phyloP scores from a whole-genome alignment of 2,329 filamentous ascomycete species.

The Pezicula carpinea region DNA sequence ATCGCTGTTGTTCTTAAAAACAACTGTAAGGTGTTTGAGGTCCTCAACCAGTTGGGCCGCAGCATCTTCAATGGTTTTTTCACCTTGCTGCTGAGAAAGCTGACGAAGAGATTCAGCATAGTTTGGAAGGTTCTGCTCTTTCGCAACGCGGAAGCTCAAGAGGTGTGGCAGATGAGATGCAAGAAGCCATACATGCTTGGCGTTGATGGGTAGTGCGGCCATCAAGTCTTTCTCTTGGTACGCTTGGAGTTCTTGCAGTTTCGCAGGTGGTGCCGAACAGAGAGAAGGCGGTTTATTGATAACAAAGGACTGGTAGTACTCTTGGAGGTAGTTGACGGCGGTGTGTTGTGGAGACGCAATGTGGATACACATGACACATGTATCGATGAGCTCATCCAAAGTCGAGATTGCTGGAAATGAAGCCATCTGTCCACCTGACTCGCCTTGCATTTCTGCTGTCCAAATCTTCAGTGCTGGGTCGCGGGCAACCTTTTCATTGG shows the following conservation, averaged over 20 bases:
- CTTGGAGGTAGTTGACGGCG: constrained; percentile 47
- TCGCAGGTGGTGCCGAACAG: constrained; percentile 32
- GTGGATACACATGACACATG: constrained; percentile 48
- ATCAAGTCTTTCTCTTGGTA: constrained; percentile 32
- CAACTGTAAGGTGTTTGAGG: too few species aligned
- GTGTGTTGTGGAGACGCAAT: constrained; percentile 45
- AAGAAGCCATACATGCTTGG: constrained; percentile 40
- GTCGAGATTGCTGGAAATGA: constrained; percentile 39
- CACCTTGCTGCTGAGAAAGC: neutral
- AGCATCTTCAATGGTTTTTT: too few species aligned
- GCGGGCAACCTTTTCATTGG: constrained; percentile 26
- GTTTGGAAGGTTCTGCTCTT: constrained; percentile 32
- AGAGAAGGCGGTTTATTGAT: constrained; percentile 37
- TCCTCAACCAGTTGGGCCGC: too few species aligned
- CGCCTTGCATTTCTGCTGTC: constrained; percentile 34
- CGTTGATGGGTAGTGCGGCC: constrained; percentile 36
- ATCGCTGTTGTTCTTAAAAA: too few species aligned
- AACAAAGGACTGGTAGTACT: constrained; percentile 46
- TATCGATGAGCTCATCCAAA: constrained; percentile 37
- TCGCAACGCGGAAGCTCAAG: constrained; percentile 37
- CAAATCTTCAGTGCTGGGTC: constrained; percentile 34
- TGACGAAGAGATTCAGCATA: neutral
- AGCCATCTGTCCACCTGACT: constrained; percentile 33
- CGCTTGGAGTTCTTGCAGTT: constrained; percentile 24
- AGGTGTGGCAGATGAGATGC: constrained; percentile 40